Evolutionary conservation across 2,329 filamentous ascomycete species (phyloP).

Genomic region (Peltaster fructicola): DNA sequence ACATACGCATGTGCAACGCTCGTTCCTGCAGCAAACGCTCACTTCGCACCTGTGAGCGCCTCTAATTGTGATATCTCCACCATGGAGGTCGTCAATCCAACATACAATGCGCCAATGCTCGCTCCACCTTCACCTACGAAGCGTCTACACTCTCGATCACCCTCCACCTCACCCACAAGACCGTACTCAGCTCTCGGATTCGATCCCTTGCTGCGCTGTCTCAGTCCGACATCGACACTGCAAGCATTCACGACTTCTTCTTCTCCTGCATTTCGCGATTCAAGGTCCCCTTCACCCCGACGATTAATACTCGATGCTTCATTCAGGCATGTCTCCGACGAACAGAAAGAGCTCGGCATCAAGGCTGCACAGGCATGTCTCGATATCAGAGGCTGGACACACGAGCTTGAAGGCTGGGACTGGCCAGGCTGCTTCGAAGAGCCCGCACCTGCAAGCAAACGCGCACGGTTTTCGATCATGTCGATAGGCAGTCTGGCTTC

Average conservation of each 20-base stretch:
- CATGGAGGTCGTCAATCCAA: constrained; percentile 14
- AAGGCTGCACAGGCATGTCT: constrained; percentile 53
- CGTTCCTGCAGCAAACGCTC: neutral
- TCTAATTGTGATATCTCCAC: neutral
- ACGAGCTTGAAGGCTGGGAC: constrained; percentile 48
- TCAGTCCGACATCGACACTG: constrained; percentile 43
- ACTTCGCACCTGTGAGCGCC: neutral
- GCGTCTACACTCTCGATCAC: constrained; percentile 10
- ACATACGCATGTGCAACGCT: too few relatives aligned
- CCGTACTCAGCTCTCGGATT: constrained; percentile 9
- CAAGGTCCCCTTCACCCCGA: neutral
- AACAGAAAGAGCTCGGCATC: constrained; percentile 54
- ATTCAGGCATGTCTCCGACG: constrained; percentile 30
- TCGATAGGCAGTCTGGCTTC: constrained; percentile 3
- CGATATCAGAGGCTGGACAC: constrained; percentile 54
- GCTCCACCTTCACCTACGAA: constrained; percentile 7
- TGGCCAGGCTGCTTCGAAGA: constrained; percentile 36
- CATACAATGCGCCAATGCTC: constrained; percentile 14
- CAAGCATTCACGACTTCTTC: constrained; percentile 35
- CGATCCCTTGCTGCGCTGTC: constrained; percentile 36
- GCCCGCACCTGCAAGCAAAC: too few relatives aligned
- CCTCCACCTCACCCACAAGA: constrained; percentile 13
- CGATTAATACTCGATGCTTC: constrained; percentile 1
- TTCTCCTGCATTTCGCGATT: too few relatives aligned
- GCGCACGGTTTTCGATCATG: constrained; percentile 3